These are phyloP conservation scores for Oemleria cerasiformis DNA, from an alignment of 306 rosid genomes.

Conservation along the genomic window DNA sequence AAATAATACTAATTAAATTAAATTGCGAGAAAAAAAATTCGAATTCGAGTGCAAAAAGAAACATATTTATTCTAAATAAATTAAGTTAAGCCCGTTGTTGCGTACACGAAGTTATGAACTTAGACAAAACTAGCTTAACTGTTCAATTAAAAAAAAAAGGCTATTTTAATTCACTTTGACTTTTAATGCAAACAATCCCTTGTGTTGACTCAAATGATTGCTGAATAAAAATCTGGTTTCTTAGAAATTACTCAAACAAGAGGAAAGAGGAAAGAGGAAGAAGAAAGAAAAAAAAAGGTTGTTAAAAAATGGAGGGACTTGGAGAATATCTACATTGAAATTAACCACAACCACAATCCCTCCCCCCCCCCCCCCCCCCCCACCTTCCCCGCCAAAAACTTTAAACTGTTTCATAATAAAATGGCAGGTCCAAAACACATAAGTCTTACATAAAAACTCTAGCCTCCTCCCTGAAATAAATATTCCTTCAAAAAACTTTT, in stretches of 20 bases:
- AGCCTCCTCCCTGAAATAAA: too few species aligned
- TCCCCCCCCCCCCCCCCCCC: too few species aligned
- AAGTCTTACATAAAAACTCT: not conserved
- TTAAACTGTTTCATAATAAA: constrained; percentile 3
- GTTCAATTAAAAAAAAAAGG: not conserved
- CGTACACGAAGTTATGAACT: not conserved
- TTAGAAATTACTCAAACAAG: constrained; percentile 22
- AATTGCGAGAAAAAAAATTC: too few species aligned
- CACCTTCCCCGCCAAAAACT: not conserved
- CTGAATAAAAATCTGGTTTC: constrained; percentile 21
- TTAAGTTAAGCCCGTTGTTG: not conserved
- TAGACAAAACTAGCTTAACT: constrained; percentile 9
- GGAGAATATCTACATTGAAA: constrained; percentile 20
- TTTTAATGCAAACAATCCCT: constrained; percentile 25
- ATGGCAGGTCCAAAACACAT: not conserved
- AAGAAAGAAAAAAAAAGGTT: not conserved
- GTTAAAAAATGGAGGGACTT: not conserved
- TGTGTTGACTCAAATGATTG: constrained; percentile 47
- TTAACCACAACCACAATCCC: too few species aligned
- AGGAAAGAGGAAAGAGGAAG: not conserved
- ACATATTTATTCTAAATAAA: too few species aligned
- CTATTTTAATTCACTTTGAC: constrained; percentile 20
- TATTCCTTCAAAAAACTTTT: too few species aligned
- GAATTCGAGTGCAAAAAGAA: too few species aligned
- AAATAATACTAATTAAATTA: too few species aligned